Base-by-base conservation (phyloP, 1,284 basidiomycete species). In the Athelia sp. region DNA sequence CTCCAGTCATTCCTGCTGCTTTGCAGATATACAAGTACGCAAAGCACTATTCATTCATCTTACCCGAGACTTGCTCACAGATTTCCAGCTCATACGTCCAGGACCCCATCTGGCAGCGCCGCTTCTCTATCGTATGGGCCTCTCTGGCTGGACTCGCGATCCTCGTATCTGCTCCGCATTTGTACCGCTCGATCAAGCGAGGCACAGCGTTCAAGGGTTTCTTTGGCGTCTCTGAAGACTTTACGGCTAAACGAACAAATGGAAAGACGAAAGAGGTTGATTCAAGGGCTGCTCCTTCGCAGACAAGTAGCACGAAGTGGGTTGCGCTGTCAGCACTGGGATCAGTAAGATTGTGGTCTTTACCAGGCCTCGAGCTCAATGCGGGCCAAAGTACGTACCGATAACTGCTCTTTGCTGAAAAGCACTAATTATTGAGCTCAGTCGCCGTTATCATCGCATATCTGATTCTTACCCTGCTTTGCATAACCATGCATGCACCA, bases 51-150 rank as follows among this genome's bases (percentile, higher is more conserved):
- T n/a, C n/a, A n/a, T n/a, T n/a, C n/a, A n/a, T n/a, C n/a, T n/a
- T n/a, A n/a, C n/a, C n/a, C n/a, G n/a, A n/a, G n/a, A n/a, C n/a
- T n/a, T n/a, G n/a, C n/a, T n/a, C n/a, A n/a, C n/a, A n/a, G n/a
- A n/a, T n/a, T n/a, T n/a, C n/a, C n/a, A 91, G 90, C 64, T 90
- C 89, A 0, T 90, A 90, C 62, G 71, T 72, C n/a, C 73, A 76
- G 43, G 90, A 91, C 61, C 90, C 90, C 0, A 73, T 75, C 70
- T 93, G 83, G 82, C 88, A 90, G 61, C 69, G 68, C 46, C 84
- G 76, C 56, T 92, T 92, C 68, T 84, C 85, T 0, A 78, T 78
- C 19, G 78, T 85, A 42, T 93, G 90, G 90, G 77, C 79, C 1
- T 72, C 78, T 1, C 72, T 75, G 13, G 67, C 84, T 13, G 87